Percentiles rank a stretch among this genome's conserved stretches.
Evolutionary conservation across 2,329 filamentous ascomycete genomes (phyloP).

Genomic region (Tolypocladium sp.): DNA sequence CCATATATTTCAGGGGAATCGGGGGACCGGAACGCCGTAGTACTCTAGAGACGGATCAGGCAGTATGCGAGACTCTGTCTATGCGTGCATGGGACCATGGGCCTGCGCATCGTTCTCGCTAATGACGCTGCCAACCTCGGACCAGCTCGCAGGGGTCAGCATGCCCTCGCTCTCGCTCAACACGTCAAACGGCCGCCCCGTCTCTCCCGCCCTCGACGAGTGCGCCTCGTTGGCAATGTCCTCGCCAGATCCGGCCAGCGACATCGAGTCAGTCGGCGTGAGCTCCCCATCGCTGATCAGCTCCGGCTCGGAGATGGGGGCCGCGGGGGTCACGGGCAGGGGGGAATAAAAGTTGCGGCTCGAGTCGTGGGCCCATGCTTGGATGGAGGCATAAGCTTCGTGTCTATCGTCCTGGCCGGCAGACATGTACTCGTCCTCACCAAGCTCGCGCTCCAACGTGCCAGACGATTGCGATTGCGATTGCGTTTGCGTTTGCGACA

Average conservation of each 20-base stretch:
- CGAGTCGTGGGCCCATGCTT: slow-evolving; percentile 53
- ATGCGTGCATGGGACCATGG: slow-evolving; percentile 20
- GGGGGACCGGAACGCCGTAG: not conserved
- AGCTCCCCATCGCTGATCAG: slow-evolving; percentile 42
- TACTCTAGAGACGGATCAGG: not conserved
- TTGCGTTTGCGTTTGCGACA: slow-evolving; percentile 3
- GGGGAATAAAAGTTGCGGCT: slow-evolving; percentile 51
- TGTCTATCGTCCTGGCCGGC: slow-evolving; percentile 36
- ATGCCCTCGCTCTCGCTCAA: slow-evolving; percentile 52
- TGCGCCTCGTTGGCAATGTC: slow-evolving; percentile 34
- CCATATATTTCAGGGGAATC: not conserved
- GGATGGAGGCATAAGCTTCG: slow-evolving; percentile 50
- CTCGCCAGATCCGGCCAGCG: slow-evolving; percentile 41
- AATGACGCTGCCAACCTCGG: slow-evolving; percentile 53
- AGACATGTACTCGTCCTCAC: slow-evolving; percentile 41
- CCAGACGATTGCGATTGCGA: slow-evolving; percentile 12
- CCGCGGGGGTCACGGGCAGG: slow-evolving; percentile 40
- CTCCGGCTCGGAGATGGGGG: slow-evolving; percentile 42
- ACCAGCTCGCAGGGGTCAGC: slow-evolving; percentile 54
- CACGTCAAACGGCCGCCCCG: slow-evolving; percentile 38
- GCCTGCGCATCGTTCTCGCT: slow-evolving; percentile 40
- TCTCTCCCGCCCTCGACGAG: slow-evolving; percentile 27
- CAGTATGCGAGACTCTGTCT: not conserved
- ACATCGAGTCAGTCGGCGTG: slow-evolving; percentile 51
- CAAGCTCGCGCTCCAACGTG: slow-evolving; percentile 25